Conservation (phyloP, 176 grass and related monocot species). For the Eragrostis nindensis region DNA sequence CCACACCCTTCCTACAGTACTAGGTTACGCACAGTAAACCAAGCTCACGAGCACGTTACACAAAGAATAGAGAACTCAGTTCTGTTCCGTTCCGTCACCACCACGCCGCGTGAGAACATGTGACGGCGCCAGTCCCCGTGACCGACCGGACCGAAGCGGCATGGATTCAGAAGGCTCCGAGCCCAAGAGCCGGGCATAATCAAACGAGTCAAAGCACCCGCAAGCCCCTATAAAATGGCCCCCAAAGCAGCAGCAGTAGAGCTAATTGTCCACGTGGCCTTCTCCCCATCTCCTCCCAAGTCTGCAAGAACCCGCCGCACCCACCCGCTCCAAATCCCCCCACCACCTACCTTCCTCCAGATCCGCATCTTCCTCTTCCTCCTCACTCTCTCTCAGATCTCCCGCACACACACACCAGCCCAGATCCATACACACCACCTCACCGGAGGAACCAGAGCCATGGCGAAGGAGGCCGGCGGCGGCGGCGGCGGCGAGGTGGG, state of each 20-base stretch:
- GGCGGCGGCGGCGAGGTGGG: conserved; percentile 37
- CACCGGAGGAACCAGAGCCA: conserved; percentile 22
- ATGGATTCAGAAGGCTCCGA: neutral
- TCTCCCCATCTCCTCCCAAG: neutral
- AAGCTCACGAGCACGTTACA: too few relatives aligned
- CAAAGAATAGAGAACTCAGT: neutral
- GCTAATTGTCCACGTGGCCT: conserved; percentile 44
- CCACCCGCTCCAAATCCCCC: conserved; percentile 31
- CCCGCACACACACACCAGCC: neutral
- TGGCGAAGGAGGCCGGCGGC: conserved; percentile 55
- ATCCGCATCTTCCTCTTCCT: conserved; percentile 38
- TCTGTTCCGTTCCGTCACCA: neutral
- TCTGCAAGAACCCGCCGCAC: conserved; percentile 16
- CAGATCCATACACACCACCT: neutral
- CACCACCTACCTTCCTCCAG: conserved; percentile 36
- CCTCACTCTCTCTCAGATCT: conserved; percentile 20
- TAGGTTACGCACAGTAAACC: too few relatives aligned
- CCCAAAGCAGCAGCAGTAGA: neutral
- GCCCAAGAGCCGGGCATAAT: neutral
- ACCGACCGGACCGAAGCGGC: neutral
- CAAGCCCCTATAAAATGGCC: neutral
- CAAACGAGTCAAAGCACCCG: neutral
- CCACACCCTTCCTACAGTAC: too few relatives aligned
- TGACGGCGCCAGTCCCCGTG: neutral
- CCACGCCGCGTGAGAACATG: neutral